phyloP scores from a whole-genome alignment of 306 rosid genomes.

The Lagenaria siceraria region DNA sequence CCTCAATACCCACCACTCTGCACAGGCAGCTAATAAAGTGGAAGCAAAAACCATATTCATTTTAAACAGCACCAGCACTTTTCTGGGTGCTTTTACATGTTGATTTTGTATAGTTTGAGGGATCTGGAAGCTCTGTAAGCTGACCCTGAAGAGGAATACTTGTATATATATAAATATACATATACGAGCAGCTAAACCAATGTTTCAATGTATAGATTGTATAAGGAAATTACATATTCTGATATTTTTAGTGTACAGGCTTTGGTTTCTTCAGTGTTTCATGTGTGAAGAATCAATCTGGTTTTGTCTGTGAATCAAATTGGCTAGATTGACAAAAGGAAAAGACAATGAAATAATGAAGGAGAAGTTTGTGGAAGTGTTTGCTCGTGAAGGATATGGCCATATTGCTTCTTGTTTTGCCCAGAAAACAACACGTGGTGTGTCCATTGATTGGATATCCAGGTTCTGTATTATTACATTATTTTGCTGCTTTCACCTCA shows the following conservation, averaged over 20 bases:
- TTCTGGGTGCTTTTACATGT: constrained; percentile 24
- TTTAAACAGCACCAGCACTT: constrained; percentile 13
- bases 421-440: not conserved
- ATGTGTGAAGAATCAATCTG: not conserved
- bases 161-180: not conserved
- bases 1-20: not conserved
- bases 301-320: not conserved
- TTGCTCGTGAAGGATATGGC: not conserved
- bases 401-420: not conserved
- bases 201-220: constrained; percentile 3
- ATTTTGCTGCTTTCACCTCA: not conserved
- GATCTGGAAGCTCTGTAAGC: not conserved
- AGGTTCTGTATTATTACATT: not conserved
- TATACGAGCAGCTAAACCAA: not conserved
- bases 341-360: not conserved
- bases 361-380: not conserved
- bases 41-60: not conserved
- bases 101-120: constrained; percentile 40
- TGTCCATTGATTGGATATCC: not conserved
- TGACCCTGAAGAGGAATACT: not conserved
- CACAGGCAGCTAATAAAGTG: not conserved
- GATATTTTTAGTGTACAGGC: not conserved
- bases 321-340: not conserved
- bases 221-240: not conserved
- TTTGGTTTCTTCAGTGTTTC: not conserved